Percentiles rank a stretch among this genome's conserved stretches.
Evolutionary conservation across 2,329 filamentous ascomycete species (phyloP).

Genomic region (Sphaerulina vaccinii): DNA sequence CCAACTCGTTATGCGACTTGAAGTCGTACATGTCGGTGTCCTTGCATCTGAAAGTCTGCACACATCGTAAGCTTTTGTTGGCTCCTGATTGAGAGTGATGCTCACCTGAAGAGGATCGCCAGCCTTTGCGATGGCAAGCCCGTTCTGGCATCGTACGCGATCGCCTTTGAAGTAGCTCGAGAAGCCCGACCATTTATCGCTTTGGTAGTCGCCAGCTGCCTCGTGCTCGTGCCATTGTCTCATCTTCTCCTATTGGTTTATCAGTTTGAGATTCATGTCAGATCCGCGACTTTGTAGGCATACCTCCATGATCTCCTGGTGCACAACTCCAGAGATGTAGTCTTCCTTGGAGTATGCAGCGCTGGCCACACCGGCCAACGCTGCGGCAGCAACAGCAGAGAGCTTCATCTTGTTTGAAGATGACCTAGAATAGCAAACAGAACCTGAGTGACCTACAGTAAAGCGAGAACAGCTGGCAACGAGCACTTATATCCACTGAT

Average conservation of each 20-base stretch:
- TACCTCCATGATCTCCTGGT: constrained; percentile 20
- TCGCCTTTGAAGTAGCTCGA: constrained; percentile 18
- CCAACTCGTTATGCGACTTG: constrained; percentile 54
- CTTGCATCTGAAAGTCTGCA: constrained; percentile 45
- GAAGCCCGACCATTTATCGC: constrained; percentile 11
- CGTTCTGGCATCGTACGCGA: constrained; percentile 41
- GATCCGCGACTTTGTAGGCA: constrained; percentile 13
- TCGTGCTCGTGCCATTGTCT: constrained; percentile 28
- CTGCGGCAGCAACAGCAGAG: constrained; percentile 18
- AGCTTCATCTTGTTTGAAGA: constrained; percentile 22
- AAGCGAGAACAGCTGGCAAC: not conserved
- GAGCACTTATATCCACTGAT: constrained; percentile 4
- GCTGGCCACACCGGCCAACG: constrained; percentile 22
- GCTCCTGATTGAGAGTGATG: not conserved
- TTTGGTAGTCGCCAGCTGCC: constrained; percentile 28
- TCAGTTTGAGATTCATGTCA: not conserved
- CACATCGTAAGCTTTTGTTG: not conserved
- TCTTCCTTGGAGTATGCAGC: constrained; percentile 21
- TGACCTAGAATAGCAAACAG: not conserved
- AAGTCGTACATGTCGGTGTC: constrained; percentile 48
- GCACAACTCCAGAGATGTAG: constrained; percentile 22
- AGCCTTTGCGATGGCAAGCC: constrained; percentile 46
- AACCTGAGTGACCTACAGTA: not conserved
- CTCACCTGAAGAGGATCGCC: constrained; percentile 41
- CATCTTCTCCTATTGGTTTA: constrained; percentile 3